Percentiles rank a stretch among this genome's conserved stretches.
phyloP scores from a whole-genome alignment of 106 monocot genomes.

The Dendrobium nobile region DNA sequence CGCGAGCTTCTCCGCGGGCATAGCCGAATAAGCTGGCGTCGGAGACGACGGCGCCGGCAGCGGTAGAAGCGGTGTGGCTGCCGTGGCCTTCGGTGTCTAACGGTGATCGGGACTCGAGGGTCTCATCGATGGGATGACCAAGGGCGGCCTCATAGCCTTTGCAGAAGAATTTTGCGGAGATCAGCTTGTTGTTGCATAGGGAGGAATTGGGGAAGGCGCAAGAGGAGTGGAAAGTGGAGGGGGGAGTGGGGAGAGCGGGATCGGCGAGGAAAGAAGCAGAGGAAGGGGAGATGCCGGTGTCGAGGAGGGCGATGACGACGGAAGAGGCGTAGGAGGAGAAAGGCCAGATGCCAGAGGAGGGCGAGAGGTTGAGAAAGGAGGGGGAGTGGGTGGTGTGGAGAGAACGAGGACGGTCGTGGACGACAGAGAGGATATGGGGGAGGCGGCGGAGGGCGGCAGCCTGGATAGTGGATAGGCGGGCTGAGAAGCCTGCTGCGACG shows the following conservation, averaged over 20 bases:
- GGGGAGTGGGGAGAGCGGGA: conserved; percentile 17
- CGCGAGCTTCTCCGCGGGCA: conserved; percentile 58
- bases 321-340: conserved; percentile 35
- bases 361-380: conserved; percentile 54
- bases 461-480: conserved; percentile 40
- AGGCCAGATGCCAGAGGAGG: conserved; percentile 54
- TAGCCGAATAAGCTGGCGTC: conserved; percentile 44
- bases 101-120: conserved; percentile 56
- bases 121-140: conserved; percentile 40
- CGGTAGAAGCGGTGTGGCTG: conserved; percentile 78
- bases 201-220: conserved; percentile 32
- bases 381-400: conserved; percentile 78
- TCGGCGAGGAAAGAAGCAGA: conserved; percentile 23
- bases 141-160: conserved; percentile 48
- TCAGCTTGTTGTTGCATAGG: conserved; percentile 52
- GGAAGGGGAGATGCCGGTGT: conserved; percentile 49
- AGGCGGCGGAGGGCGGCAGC: conserved; percentile 31
- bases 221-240: conserved; percentile 19
- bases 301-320: conserved; percentile 43
- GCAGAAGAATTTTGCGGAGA: conserved; percentile 56
- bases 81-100: conserved; percentile 87
- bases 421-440: conserved; percentile 40
- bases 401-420: conserved; percentile 42
- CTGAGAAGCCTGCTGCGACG: conserved; percentile 62
- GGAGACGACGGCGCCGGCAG: conserved; percentile 50